Conservation (phyloP, 129 eudicot species). For the Arctium minus region DNA sequence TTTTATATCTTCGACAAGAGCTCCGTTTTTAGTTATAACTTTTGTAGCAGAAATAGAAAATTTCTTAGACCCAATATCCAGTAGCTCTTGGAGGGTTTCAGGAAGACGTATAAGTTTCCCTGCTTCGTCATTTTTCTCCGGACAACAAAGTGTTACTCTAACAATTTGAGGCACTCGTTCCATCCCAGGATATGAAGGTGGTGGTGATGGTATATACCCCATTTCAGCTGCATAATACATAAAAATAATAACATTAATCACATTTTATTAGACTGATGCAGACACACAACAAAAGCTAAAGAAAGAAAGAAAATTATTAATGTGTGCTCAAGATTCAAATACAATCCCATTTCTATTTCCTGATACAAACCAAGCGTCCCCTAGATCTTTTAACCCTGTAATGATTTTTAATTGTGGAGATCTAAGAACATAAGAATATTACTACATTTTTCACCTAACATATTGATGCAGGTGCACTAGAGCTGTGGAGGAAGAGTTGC, state of each 20-base stretch:
- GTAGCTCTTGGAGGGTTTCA: constrained; percentile 46
- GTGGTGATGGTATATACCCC: constrained; percentile 26
- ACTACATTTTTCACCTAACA: too few species aligned
- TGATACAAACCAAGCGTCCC: too few species aligned
- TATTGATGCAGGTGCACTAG: too few species aligned
- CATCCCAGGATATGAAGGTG: constrained; percentile 7
- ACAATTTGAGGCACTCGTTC: constrained; percentile 22
- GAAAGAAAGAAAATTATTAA: not conserved
- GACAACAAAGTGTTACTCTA: constrained; percentile 58
- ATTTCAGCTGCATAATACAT: constrained; percentile 33
- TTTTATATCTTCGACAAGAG: constrained; percentile 50
- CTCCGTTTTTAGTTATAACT: constrained; percentile 52
- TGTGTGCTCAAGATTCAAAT: not conserved
- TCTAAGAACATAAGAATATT: too few species aligned
- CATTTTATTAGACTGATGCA: too few species aligned
- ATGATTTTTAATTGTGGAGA: too few species aligned
- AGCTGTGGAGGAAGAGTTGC: too few species aligned
- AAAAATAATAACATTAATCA: not conserved
- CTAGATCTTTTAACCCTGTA: too few species aligned
- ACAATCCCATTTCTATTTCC: not conserved
- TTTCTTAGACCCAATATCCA: constrained; percentile 44
- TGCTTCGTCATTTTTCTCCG: constrained; percentile 36
- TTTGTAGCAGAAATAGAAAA: constrained; percentile 43
- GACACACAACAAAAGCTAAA: not conserved
- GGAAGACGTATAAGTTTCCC: constrained; percentile 59